Evolutionary conservation across 768 basidiomycete species (phyloP).

Genomic region (Suillus sp.): DNA sequence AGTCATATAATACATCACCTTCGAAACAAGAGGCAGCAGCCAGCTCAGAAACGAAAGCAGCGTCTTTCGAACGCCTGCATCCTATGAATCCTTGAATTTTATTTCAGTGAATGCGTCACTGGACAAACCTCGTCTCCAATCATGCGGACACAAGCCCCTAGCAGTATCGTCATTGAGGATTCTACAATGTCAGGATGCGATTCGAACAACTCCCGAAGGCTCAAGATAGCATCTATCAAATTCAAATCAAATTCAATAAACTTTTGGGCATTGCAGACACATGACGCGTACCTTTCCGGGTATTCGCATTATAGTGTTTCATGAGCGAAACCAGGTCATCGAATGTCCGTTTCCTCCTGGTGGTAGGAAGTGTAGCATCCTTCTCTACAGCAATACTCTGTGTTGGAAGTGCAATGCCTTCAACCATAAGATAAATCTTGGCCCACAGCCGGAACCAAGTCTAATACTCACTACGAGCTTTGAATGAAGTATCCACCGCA

Average conservation of each 20-base stretch:
- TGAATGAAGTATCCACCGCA: constrained; percentile 95
- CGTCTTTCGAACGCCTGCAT: constrained; percentile 74
- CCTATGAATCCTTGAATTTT: constrained; percentile 47
- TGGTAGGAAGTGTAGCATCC: constrained; percentile 62
- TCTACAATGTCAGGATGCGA: constrained; percentile 57
- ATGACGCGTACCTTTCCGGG: constrained; percentile 62
- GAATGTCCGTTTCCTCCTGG: constrained; percentile 73
- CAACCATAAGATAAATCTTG: neutral
- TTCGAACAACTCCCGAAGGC: constrained; percentile 72
- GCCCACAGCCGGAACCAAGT: neutral
- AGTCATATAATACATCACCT: constrained; percentile 40
- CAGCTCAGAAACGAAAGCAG: constrained; percentile 70
- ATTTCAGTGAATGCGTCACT: neutral
- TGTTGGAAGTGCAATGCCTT: constrained; percentile 87
- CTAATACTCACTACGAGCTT: constrained; percentile 77
- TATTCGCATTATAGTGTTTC: constrained; percentile 82
- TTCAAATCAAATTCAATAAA: neutral
- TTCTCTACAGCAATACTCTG: constrained; percentile 74
- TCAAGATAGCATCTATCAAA: constrained; percentile 65
- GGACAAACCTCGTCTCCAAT: constrained; percentile 78
- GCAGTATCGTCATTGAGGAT: constrained; percentile 52
- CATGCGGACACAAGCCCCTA: constrained; percentile 66
- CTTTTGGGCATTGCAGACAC: neutral
- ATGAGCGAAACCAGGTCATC: constrained; percentile 75
- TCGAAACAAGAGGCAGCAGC: constrained; percentile 66